Conservation (phyloP, 805 yeast genomes). For the Saccharomycopsis capsularis region DNA sequence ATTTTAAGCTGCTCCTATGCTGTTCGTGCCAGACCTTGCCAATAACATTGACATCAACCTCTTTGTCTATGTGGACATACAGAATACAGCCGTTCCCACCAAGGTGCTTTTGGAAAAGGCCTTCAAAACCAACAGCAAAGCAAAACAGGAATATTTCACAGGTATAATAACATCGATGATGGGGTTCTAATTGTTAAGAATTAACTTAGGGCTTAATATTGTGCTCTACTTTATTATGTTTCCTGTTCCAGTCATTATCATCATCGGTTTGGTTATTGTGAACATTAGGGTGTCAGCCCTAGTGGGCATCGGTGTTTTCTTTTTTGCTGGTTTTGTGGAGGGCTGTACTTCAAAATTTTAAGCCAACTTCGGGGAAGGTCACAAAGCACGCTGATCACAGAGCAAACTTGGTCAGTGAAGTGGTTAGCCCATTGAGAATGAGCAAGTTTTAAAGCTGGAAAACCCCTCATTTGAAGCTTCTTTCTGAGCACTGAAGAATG, state of each 20-base stretch:
- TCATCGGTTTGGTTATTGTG: constrained; percentile 53
- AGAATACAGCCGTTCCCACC: constrained; percentile 58
- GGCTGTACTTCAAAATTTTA: constrained; percentile 40
- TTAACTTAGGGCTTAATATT: constrained; percentile 60
- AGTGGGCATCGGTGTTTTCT: constrained; percentile 53
- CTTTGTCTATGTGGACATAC: constrained; percentile 56
- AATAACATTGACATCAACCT: constrained; percentile 47
- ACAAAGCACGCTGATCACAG: constrained; percentile 57
- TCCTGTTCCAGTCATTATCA: constrained; percentile 53
- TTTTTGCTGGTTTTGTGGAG: constrained; percentile 27
- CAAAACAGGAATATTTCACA: constrained; percentile 48
- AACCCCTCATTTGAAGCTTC: constrained; percentile 52
- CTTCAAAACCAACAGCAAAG: constrained; percentile 44
- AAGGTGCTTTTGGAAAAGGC: constrained; percentile 62
- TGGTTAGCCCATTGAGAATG: constrained; percentile 53
- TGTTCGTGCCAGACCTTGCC: constrained; percentile 33
- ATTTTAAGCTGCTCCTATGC: constrained; percentile 44
- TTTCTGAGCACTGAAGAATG: constrained; percentile 49
- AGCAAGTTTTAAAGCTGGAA: constrained; percentile 89
- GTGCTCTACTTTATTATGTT: constrained; percentile 49
- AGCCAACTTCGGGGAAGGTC: constrained; percentile 42
- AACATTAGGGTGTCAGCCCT: constrained; percentile 68
- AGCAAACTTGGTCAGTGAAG: constrained; percentile 54
- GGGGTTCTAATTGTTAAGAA: constrained; percentile 69
- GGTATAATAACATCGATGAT: constrained; percentile 65